A percentile compares a stretch with the other conserved stretches of the same genome.
phyloP scores from a whole-genome alignment of 2,329 filamentous ascomycete genomes.

The Bertia moriformis region DNA sequence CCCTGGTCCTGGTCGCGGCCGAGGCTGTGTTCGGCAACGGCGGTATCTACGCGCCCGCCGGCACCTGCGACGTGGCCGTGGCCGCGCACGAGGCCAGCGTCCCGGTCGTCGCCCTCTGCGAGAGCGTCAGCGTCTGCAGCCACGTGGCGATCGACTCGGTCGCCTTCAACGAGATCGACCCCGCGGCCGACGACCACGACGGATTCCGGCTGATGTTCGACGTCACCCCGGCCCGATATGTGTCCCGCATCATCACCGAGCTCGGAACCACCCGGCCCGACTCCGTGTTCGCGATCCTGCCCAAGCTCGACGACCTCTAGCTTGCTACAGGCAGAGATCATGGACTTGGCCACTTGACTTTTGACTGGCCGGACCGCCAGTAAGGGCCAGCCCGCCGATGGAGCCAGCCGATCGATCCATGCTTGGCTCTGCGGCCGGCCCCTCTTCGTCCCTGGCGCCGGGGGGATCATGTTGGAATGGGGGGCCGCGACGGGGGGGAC shows the following conservation, averaged over 20 bases:
- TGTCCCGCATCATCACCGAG: slow-evolving; percentile 82
- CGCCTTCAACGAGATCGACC: slow-evolving; percentile 84
- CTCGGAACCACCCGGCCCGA: slow-evolving; percentile 74
- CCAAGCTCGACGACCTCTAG: slow-evolving; percentile 39
- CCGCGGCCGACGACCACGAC: slow-evolving; percentile 43
- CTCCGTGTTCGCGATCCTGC: slow-evolving; percentile 56
- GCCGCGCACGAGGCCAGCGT: slow-evolving; percentile 62
- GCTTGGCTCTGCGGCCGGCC: no score
- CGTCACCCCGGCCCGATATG: slow-evolving; percentile 73
- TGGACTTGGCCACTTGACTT: no score
- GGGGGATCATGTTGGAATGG: no score
- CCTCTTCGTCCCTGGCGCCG: no score
- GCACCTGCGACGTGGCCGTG: slow-evolving; percentile 76
- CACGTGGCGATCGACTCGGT: slow-evolving; percentile 83
- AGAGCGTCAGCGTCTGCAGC: slow-evolving; percentile 77
- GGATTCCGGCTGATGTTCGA: slow-evolving; percentile 68
- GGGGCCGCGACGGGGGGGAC: no score
- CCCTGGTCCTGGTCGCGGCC: slow-evolving; percentile 69
- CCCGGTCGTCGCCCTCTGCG: slow-evolving; percentile 77
- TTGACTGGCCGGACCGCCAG: no score
- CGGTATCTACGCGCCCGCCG: slow-evolving; percentile 71
- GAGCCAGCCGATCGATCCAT: no score
- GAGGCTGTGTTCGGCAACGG: slow-evolving; percentile 96
- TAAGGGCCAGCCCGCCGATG: no score
- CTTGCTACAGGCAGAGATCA: no score